A percentile compares a stretch with the other conserved stretches of the same genome.
These are phyloP conservation scores for Fusarium nygamai DNA, from an alignment of 2,329 filamentous ascomycete genomes.

Conservation along the genomic window DNA sequence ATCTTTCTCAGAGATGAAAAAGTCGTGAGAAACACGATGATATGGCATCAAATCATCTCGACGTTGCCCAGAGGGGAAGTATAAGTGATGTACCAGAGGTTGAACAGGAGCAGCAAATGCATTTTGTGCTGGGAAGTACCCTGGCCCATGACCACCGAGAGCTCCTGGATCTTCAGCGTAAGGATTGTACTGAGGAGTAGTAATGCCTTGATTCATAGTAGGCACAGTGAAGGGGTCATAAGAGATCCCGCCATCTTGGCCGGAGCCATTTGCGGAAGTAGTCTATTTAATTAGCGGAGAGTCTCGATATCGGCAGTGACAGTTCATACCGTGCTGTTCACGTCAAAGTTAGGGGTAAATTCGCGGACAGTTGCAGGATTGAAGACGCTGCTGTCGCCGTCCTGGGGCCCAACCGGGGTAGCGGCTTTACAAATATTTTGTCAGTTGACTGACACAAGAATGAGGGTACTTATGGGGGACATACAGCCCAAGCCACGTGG, in stretches of 20 bases:
- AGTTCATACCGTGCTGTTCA: constrained; percentile 58
- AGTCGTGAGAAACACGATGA: constrained; percentile 87
- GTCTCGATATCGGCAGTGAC: not conserved
- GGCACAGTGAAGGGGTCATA: constrained; percentile 74
- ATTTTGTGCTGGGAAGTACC: constrained; percentile 73
- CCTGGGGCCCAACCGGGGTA: constrained; percentile 53
- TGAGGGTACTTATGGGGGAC: not conserved
- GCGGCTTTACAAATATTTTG: constrained; percentile 42
- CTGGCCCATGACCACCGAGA: constrained; percentile 65
- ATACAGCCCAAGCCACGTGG: constrained; percentile 68
- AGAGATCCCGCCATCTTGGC: constrained; percentile 54
- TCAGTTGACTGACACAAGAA: constrained; percentile 17
- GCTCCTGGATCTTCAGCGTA: constrained; percentile 78
- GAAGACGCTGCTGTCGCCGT: constrained; percentile 58
- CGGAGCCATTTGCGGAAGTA: constrained; percentile 57
- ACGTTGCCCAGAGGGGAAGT: constrained; percentile 86
- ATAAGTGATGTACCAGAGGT: constrained; percentile 89
- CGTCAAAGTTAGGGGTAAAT: constrained; percentile 68
- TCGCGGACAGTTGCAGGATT: constrained; percentile 68
- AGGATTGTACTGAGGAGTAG: constrained; percentile 71
- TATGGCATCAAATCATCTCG: constrained; percentile 84
- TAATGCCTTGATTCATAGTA: constrained; percentile 61
- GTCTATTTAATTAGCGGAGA: constrained; percentile 43
- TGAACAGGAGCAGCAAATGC: constrained; percentile 65
- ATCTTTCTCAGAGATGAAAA: constrained; percentile 88